Percentiles rank a stretch among this genome's conserved stretches.
Conservation (phyloP, 768 basidiomycete species). For the Lepiota venenata region DNA sequence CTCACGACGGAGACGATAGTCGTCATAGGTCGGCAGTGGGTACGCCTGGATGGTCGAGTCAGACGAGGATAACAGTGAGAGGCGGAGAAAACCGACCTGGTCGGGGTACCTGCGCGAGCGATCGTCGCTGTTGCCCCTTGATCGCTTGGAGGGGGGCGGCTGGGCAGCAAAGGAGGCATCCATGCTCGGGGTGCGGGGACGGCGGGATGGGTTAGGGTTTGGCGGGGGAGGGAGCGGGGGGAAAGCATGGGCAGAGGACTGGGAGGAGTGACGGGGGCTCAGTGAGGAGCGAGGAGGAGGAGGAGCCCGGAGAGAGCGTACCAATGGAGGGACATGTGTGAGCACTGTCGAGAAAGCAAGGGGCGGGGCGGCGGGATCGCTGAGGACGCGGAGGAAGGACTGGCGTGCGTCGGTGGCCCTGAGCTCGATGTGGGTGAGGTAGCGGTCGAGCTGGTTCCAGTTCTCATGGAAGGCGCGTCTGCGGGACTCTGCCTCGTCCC, state of each 20-base stretch:
- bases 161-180: constrained; percentile 34
- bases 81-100: constrained; percentile 21
- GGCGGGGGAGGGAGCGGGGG: constrained; percentile 39
- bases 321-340: constrained; percentile 15
- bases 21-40: constrained; percentile 12
- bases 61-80: too few species aligned
- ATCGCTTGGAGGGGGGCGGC: constrained; percentile 34
- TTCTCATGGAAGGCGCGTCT: constrained; percentile 39
- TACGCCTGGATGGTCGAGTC: too few species aligned
- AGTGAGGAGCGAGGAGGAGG: constrained; percentile 2
- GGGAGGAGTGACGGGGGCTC: constrained; percentile 18
- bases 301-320: constrained; percentile 1
- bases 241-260: constrained; percentile 22
- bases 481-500: constrained; percentile 54
- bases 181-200: constrained; percentile 33
- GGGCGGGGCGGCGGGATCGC: constrained; percentile 33
- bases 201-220: constrained; percentile 24
- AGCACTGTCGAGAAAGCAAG: constrained; percentile 21
- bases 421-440: constrained; percentile 41
- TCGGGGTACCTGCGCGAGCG: constrained; percentile 26
- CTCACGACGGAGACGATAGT: constrained; percentile 9
- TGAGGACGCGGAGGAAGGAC: constrained; percentile 41
- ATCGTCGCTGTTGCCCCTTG: constrained; percentile 21
- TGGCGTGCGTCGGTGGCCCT: constrained; percentile 47
- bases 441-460: constrained; percentile 49